A percentile compares a stretch with the other conserved stretches of the same genome.
These are phyloP conservation scores for Arthrinium puccinioides DNA, from an alignment of 2,329 filamentous ascomycete species.

Conservation along the genomic window DNA sequence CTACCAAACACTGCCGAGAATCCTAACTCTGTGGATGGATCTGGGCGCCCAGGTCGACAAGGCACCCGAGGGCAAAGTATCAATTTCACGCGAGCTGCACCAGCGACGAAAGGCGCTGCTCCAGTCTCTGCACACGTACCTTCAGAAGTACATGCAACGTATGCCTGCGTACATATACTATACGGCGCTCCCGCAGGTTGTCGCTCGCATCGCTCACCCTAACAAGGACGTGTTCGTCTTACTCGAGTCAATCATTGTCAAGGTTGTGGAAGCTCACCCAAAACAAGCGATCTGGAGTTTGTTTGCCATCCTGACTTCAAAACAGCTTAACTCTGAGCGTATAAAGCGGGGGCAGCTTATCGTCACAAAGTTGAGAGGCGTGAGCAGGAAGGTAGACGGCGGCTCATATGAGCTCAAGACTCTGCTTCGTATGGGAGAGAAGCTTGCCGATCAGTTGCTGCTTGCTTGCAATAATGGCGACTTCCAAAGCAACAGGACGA, in stretches of 20 bases:
- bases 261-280: slow-evolving; percentile 80
- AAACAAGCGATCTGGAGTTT: slow-evolving; percentile 90
- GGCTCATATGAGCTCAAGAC: slow-evolving; percentile 54
- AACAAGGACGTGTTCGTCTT: slow-evolving; percentile 70
- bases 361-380: slow-evolving; percentile 39
- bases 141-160: slow-evolving; percentile 70
- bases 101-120: slow-evolving; percentile 58
- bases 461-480: slow-evolving; percentile 69
- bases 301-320: slow-evolving; percentile 78
- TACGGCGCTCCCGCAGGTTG: slow-evolving; percentile 80
- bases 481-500: slow-evolving; percentile 62
- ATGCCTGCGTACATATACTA: slow-evolving; percentile 75
- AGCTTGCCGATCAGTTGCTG: slow-evolving; percentile 74
- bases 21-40: slow-evolving; percentile 91
- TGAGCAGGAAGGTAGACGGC: slow-evolving; percentile 44
- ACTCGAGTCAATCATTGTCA: slow-evolving; percentile 72
- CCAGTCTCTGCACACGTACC: slow-evolving; percentile 60
- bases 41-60: slow-evolving; percentile 71
- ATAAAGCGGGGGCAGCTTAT: slow-evolving; percentile 44
- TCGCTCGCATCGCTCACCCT: slow-evolving; percentile 89
- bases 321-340: slow-evolving; percentile 57
- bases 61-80: slow-evolving; percentile 47
- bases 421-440: slow-evolving; percentile 73
- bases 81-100: slow-evolving; percentile 43
- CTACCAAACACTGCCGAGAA: slow-evolving; percentile 85